These are phyloP conservation scores for Tolypocladium cylindrosporum DNA, from an alignment of 2,329 filamentous ascomycete genomes.

Conservation along the genomic window DNA sequence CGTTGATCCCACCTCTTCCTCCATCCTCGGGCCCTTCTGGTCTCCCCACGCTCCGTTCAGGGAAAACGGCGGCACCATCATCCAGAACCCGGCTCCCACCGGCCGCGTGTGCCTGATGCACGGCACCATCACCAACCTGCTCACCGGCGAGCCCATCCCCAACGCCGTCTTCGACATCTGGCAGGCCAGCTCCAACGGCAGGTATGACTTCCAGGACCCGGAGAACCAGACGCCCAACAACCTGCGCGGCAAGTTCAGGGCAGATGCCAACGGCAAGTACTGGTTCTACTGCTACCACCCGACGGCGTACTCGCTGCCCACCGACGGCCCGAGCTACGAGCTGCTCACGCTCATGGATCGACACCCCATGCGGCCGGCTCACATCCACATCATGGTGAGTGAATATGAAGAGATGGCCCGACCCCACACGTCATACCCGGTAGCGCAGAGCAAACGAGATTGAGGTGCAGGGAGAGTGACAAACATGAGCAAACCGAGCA, in stretches of 20 bases:
- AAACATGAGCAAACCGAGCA: background rate
- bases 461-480: background rate
- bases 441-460: background rate
- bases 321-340: slow-evolving; percentile 40
- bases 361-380: slow-evolving; percentile 38
- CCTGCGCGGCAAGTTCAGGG: slow-evolving; percentile 65
- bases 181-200: slow-evolving; percentile 66
- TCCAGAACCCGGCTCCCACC: slow-evolving; percentile 48
- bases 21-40: slow-evolving; percentile 73
- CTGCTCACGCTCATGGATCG: slow-evolving; percentile 36
- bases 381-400: slow-evolving; percentile 40
- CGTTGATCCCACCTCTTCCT: slow-evolving; percentile 59
- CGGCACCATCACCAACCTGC: slow-evolving; percentile 54
- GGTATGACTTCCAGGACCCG: slow-evolving; percentile 69
- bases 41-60: slow-evolving; percentile 65
- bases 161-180: slow-evolving; percentile 67
- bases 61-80: slow-evolving; percentile 54
- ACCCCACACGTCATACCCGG: background rate
- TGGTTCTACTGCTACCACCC: slow-evolving; percentile 68
- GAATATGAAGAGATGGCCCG: background rate
- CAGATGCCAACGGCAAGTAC: slow-evolving; percentile 60
- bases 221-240: slow-evolving; percentile 64
- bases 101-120: slow-evolving; percentile 58
- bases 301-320: slow-evolving; percentile 62
- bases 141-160: slow-evolving; percentile 56